Evolutionary conservation across 225 moss, liverwort and hornwort species (phyloP).

Genomic region (Polytrichum commune): DNA sequence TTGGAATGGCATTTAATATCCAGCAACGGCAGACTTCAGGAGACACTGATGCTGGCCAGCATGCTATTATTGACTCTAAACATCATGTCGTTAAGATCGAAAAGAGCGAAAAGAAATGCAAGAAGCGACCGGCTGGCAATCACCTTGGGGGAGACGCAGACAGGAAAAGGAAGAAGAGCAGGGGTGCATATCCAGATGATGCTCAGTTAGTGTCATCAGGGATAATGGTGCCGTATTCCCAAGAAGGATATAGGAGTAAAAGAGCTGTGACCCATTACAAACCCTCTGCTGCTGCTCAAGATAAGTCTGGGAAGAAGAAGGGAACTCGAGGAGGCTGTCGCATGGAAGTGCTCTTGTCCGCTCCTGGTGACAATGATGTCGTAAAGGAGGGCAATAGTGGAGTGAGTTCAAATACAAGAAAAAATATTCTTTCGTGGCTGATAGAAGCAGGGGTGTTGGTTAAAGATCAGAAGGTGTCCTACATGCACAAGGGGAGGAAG

Average conservation of each 20-base stretch:
- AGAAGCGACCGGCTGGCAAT: constrained; percentile 32
- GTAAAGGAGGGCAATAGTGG: constrained; percentile 39
- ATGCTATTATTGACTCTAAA: not conserved
- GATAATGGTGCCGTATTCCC: constrained; percentile 24
- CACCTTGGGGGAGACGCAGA: constrained; percentile 16
- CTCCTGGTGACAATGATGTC: constrained; percentile 45
- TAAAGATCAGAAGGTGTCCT: constrained; percentile 66
- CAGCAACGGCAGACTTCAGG: constrained; percentile 18
- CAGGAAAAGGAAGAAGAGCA: constrained; percentile 39
- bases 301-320: constrained; percentile 72
- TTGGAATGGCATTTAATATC: constrained; percentile 2
- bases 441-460: constrained; percentile 71
- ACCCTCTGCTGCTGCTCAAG: constrained; percentile 23
- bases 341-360: constrained; percentile 85
- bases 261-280: constrained; percentile 38
- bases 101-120: constrained; percentile 28
- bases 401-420: constrained; percentile 35
- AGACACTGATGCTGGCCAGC: constrained; percentile 17
- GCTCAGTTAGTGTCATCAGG: constrained; percentile 18
- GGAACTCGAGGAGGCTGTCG: constrained; percentile 68
- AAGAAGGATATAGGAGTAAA: constrained; percentile 44
- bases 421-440: constrained; percentile 87
- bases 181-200: constrained; percentile 32
- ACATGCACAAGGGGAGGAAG: constrained; percentile 68
- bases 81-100: constrained; percentile 7